Base-by-base conservation (phyloP, 768 basidiomycete genomes). In the Auricularia auricula-judae region DNA sequence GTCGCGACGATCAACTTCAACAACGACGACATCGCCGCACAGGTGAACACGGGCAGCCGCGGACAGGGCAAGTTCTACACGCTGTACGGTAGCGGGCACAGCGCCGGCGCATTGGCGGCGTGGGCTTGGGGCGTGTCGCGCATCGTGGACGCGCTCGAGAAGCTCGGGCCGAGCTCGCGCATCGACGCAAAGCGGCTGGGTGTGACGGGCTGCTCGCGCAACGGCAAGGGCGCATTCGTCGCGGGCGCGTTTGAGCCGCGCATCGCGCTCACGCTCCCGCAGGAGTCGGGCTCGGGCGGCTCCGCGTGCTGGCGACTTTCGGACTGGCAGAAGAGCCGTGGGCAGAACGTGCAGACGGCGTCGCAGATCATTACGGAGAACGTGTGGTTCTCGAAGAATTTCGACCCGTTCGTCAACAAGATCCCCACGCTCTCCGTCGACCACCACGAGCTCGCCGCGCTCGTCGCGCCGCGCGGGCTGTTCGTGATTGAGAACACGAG, bases 71-170 rank as follows among this genome's bases (percentile, higher is more conserved):
- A 81, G 64, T 86, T 86, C 78, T 86, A 80, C 74, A 76, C 77
- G 53, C 76, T 86, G 58, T 84, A 82, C 72, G 83, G 83, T 10
- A 72, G 68, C 29, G 71, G 68, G 62, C 76, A 77, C 58, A 78
- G 77, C 53, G 83, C 84, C 0, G 74, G 75, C 54, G 81, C 84
- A 8, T 80, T 84, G 81, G 82, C 77, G 18, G 83, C 84, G 2
- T 86, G 84, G 84, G 81, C 80, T 3, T 85, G 84, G 84, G 84
- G 81, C 67, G 79, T 84, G 61, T 76, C 77, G 64, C 82, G 84
- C 43, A 78, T 86, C 70, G 83, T 86, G 71, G 84, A 84, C 69
- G 81, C 78, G n/a, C 79, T 86, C 64, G 81, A 83, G 73, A 14
- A 29, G 14, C 23, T 59, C 10, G 11, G 18, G 56, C 71, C 71